Conservation (phyloP, 805 yeast species). For the Candida golubevii region DNA sequence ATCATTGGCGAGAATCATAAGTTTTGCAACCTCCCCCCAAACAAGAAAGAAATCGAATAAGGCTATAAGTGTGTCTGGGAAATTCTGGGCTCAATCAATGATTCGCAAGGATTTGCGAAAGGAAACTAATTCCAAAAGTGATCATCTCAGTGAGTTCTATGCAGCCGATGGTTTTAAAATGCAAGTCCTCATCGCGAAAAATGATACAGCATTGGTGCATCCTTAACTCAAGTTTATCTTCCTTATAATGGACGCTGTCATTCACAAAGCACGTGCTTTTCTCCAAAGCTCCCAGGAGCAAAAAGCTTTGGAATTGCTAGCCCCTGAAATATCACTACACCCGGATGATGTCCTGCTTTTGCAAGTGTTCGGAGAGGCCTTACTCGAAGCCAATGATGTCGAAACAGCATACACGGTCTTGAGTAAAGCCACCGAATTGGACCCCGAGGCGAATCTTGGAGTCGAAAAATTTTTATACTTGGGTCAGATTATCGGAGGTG, state of each 20-base stretch:
- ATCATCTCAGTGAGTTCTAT: too few species aligned
- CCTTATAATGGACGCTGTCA: constrained; percentile 13
- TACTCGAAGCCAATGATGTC: constrained; percentile 74
- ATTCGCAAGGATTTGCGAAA: too few species aligned
- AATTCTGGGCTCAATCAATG: too few species aligned
- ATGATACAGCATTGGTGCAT: background rate
- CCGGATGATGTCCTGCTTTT: constrained; percentile 43
- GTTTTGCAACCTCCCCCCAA: too few species aligned
- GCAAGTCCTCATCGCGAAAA: constrained; percentile 14
- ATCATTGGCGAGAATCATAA: background rate
- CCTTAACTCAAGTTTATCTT: background rate
- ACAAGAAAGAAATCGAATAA: too few species aligned
- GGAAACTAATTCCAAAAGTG: too few species aligned
- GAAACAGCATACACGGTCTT: constrained; percentile 71
- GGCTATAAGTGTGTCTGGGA: too few species aligned
- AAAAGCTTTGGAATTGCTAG: constrained; percentile 46
- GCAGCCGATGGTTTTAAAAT: background rate
- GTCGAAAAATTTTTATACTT: constrained; percentile 83
- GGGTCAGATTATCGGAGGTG: constrained; percentile 88
- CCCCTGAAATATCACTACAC: constrained; percentile 29
- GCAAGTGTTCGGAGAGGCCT: constrained; percentile 68
- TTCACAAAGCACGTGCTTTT: constrained; percentile 40
- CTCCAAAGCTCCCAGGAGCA: constrained; percentile 49
- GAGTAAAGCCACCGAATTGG: constrained; percentile 58
- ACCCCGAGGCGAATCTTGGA: constrained; percentile 60